Evolutionary conservation across 2,329 filamentous ascomycete genomes (phyloP), one percentile per base, ranked within the genome.

Genomic region (Claviceps maximensis): DNA sequence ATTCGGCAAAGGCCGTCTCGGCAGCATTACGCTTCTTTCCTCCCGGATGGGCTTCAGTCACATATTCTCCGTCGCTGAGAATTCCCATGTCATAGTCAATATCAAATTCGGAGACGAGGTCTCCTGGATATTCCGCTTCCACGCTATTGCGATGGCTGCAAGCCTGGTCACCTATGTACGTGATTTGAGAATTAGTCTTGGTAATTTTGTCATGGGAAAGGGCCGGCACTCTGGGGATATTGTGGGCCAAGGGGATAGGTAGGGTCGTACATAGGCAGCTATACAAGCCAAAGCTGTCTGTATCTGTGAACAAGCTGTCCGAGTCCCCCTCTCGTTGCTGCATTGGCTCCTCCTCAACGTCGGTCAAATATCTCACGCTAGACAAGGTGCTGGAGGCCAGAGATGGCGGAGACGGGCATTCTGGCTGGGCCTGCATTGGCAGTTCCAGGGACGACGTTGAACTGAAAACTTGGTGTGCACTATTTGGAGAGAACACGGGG

Each of bases 281-380:
- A 61, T 82, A 82, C 44, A 82, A 70, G 47, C 73, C 71, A 55
- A 73, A 70, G 25, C 68, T 64, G 27, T 68, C 55, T 33, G 48
- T 19, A 21, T 47, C 45, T 47, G 45, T 47, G 9, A n/a, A 52
- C 53, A 53, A 44, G 47, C 54, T 53, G 23, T 54, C 54, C 25
- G 42, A 73, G 51, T 77, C 75, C 29, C 83, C 79, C 23, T 86
- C 86, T 52, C 77, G 78, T 65, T 90, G 78, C 65, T 90, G 86
- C 44, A 82, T 70, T 2, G 86, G 83, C 62, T 95, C 89, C 67
- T 96, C 90, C 62, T 89, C 80, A 21, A 96, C 86, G 61, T 93
- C 87, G 17, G 88, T 86, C 56, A 96, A 74, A 51, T 76, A 77
- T 55, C 80, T 77, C 69, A 87, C 87, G 61, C 76, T 74, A 0